Conservation (phyloP, 352 stramenopile species). For the Phytophthora hibernalis region DNA sequence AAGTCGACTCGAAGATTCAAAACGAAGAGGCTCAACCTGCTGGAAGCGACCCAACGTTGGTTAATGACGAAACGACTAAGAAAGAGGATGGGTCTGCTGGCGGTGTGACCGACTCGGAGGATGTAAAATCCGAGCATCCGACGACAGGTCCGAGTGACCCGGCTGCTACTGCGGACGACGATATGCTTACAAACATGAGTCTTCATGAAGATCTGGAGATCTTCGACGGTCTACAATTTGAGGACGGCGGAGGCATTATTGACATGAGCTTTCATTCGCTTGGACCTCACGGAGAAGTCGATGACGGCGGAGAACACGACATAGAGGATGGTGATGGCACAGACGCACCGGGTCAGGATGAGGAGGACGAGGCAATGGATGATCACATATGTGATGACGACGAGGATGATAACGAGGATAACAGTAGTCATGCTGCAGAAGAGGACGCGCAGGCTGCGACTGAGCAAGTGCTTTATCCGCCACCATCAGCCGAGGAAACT, state of each 20-base stretch:
- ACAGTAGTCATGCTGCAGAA: conserved; percentile 18
- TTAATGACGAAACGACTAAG: conserved; percentile 28
- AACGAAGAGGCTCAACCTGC: conserved; percentile 19
- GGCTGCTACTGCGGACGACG: conserved; percentile 39
- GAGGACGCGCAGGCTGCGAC: conserved; percentile 5
- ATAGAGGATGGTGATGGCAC: conserved; percentile 49
- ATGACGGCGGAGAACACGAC: conserved; percentile 37
- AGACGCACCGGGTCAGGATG: conserved; percentile 46
- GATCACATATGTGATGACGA: conserved; percentile 71
- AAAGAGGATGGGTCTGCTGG: conserved; percentile 33
- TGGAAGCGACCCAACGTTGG: not conserved
- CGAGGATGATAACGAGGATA: conserved; percentile 60
- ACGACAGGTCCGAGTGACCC: conserved; percentile 5
- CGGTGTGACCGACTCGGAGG: conserved; percentile 44
- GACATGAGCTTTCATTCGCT: conserved; percentile 61
- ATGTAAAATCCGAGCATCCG: conserved; percentile 42
- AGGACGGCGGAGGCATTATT: conserved; percentile 83
- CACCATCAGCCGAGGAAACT: conserved; percentile 1
- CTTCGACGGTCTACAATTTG: conserved; percentile 89
- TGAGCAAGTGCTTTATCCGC: conserved; percentile 10
- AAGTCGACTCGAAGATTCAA: not conserved
- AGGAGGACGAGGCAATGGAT: conserved; percentile 53
- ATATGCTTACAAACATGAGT: conserved; percentile 75
- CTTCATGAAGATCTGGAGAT: conserved; percentile 83
- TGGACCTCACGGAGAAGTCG: conserved; percentile 21